Conservation (phyloP, 139 green algal species). For the Pseudopediastrum boryanum region DNA sequence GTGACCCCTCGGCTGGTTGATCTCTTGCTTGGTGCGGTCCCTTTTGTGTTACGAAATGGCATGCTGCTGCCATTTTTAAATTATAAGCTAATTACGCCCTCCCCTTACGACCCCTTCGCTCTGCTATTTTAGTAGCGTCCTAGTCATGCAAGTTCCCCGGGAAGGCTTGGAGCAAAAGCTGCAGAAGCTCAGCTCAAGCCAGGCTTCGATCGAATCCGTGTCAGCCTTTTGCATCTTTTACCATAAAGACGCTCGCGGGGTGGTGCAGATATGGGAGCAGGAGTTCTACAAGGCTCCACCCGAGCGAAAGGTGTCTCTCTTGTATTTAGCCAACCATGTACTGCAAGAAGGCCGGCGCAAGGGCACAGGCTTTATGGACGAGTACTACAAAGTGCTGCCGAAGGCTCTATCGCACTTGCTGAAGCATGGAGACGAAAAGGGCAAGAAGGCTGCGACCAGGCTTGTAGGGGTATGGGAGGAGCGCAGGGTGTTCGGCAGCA, state of each 20-base stretch:
- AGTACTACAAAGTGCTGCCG: constrained; percentile 62
- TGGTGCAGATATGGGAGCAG: constrained; percentile 56
- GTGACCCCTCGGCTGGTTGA: not conserved
- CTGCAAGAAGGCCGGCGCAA: constrained; percentile 72
- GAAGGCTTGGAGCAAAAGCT: constrained; percentile 47
- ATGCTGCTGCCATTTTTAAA: no score
- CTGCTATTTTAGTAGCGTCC: not conserved
- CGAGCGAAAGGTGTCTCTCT: constrained; percentile 45
- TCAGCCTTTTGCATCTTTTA: constrained; percentile 61
- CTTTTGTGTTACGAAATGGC: no score
- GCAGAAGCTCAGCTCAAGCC: constrained; percentile 42
- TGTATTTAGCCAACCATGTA: constrained; percentile 63
- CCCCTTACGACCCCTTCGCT: not conserved
- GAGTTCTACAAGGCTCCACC: constrained; percentile 41
- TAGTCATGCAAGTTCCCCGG: constrained; percentile 22
- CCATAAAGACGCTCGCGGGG: constrained; percentile 42
- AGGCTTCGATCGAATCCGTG: constrained; percentile 59
- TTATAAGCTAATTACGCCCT: no score
- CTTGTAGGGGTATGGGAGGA: constrained; percentile 52
- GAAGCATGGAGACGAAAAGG: constrained; percentile 36
- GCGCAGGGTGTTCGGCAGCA: constrained; percentile 49
- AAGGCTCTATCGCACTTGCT: constrained; percentile 7
- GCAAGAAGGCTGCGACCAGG: not conserved
- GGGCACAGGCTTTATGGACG: constrained; percentile 64
- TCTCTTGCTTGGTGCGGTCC: no score